Evolutionary conservation across 192 early-diverging fungal genomes (phyloP), one percentile per base, ranked within the genome.

Genomic region (Backusella westeae): DNA sequence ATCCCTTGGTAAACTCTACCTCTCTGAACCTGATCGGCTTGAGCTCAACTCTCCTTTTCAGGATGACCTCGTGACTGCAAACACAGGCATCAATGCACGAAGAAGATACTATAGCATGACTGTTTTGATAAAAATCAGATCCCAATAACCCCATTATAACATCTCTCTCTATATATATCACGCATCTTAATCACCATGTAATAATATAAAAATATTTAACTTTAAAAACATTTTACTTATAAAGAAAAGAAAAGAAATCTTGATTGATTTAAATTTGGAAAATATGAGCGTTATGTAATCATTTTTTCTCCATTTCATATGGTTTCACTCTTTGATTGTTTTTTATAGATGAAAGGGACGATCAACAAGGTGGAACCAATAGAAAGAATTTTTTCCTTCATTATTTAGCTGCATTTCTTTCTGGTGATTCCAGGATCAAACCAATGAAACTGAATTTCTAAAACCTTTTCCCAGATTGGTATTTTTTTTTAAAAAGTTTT

Each of bases 71-170:
- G 70, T 71, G 15, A 23, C 32, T 46, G 23, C 21, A 32, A 71
- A 71, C 32, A 71, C 70, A 29, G 26, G 17, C 10, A 29, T 29
- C 42, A 71, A 71, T 49, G 39, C 39, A 44, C 41, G 70, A 71
- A 44, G 44, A 49, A 71, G 44, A 32, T 2, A 23, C 42, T 49
- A 36, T 7, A 44, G 70, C 17, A 32, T 42, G 21, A 21, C 29
- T 26, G 26, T 71, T 29, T 15, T 49, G 9, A 23, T 49, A n/a
- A 41, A 26, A 14, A 29, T 49, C 10, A 36, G 41, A 71, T 71
- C 70, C 4, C 29, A 68, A 34, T 68, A 68, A 36, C 15, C 17
- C 15, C 17, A 34, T 15, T 19, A 6, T 17, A 21, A 10, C n/a
- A 23, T 29, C 6, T 63, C 0, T 63, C 12, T 23, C 29, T 34